These are phyloP conservation scores for Boletus subcaerulescens DNA, from an alignment of 768 basidiomycete species.

Conservation along the genomic window DNA sequence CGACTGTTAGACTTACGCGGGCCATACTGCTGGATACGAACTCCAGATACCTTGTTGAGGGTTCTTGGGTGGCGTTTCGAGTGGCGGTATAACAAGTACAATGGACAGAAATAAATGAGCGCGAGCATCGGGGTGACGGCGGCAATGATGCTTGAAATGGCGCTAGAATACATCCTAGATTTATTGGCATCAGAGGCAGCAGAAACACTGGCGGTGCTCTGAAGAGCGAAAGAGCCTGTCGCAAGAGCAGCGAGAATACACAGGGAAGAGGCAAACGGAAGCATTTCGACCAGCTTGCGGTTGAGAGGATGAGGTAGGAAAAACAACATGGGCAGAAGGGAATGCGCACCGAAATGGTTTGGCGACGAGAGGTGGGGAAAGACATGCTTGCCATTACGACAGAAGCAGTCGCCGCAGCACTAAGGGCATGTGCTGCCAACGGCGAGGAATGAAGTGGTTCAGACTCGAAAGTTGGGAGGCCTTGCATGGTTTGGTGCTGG, in stretches of 20 bases:
- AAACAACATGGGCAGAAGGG: conserved; percentile 12
- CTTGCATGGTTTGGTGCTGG: conserved; percentile 29
- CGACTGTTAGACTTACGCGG: conserved; percentile 40
- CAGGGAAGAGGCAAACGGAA: conserved; percentile 33
- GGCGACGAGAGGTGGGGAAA: conserved; percentile 24
- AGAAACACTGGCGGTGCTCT: conserved; percentile 13
- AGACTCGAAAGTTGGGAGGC: conserved; percentile 29
- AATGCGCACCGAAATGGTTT: conserved; percentile 31
- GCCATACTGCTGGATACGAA: conserved; percentile 47
- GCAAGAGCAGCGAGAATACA: conserved; percentile 35
- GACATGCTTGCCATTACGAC: conserved; percentile 30
- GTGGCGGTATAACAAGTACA: conserved; percentile 50
- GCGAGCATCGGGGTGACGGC: conserved; percentile 35
- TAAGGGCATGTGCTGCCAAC: conserved; percentile 29
- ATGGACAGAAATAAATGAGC: conserved; percentile 47
- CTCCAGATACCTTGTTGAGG: conserved; percentile 49
- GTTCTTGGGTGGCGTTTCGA: conserved; percentile 44
- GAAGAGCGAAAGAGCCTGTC: conserved; percentile 31
- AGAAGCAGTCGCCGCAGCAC: conserved; percentile 31
- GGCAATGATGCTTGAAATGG: conserved; percentile 36
- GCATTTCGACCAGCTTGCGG: conserved; percentile 37
- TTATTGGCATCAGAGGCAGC: conserved; percentile 21
- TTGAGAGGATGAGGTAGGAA: conserved; percentile 9
- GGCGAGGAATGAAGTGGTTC: conserved; percentile 27
- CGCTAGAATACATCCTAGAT: conserved; percentile 34